phyloP scores from a whole-genome alignment of 306 rosid genomes.

The Sesbania bispinosa region DNA sequence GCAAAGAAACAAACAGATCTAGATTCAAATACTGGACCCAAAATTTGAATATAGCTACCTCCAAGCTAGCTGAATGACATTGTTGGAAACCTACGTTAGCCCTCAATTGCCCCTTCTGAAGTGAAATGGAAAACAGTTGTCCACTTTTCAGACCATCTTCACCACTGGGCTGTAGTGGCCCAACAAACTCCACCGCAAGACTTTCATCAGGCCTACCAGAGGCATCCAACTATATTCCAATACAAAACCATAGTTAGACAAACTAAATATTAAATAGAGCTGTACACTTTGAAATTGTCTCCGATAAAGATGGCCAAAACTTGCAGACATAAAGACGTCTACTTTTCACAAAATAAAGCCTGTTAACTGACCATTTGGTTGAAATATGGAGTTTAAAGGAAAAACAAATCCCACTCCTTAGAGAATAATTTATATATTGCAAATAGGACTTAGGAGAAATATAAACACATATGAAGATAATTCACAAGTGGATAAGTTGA shows the following conservation, averaged over 20 bases:
- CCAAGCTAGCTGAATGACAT: slow-evolving; percentile 77
- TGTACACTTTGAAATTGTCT: slow-evolving; percentile 6
- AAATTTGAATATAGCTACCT: slow-evolving; percentile 51
- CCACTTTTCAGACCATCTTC: slow-evolving; percentile 51
- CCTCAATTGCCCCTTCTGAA: slow-evolving; percentile 79
- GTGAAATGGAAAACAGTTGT: slow-evolving; percentile 58
- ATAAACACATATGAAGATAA: background rate
- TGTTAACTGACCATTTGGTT: background rate
- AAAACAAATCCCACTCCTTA: background rate
- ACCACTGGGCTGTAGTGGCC: slow-evolving; percentile 61
- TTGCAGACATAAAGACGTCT: background rate
- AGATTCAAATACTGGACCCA: background rate
- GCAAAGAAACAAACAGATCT: slow-evolving; percentile 20
- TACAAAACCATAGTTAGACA: slow-evolving; percentile 27
- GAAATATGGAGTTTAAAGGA: background rate
- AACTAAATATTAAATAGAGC: background rate
- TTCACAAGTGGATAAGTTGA: background rate
- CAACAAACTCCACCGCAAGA: slow-evolving; percentile 65
- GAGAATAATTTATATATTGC: background rate
- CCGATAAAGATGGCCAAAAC: background rate
- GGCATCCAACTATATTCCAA: slow-evolving; percentile 72
- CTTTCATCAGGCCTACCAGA: slow-evolving; percentile 91
- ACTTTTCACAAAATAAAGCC: slow-evolving; percentile 1
- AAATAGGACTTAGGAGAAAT: background rate
- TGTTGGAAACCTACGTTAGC: slow-evolving; percentile 65